Conservation (phyloP, 352 stramenopile species). For the Detonula confervacea region DNA sequence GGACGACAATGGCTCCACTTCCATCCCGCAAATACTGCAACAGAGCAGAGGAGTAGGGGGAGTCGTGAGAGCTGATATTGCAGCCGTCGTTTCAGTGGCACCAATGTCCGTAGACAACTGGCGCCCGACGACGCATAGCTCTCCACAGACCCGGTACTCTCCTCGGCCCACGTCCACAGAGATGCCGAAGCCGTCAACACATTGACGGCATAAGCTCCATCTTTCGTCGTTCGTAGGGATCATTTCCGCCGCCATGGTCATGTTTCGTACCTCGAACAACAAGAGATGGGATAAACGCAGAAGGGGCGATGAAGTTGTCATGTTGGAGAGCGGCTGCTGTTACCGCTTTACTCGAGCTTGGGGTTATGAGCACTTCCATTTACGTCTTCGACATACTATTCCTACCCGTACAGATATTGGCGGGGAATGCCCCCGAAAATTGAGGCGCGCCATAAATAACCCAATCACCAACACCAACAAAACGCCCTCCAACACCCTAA, state of each 20-base stretch:
- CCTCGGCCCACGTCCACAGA: constrained; percentile 14
- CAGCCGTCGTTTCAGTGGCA: neutral
- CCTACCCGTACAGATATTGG: neutral
- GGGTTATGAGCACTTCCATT: constrained; percentile 15
- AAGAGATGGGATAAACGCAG: constrained; percentile 2
- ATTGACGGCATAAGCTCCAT: constrained; percentile 27
- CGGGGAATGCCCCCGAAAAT: neutral
- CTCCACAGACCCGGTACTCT: constrained; percentile 22
- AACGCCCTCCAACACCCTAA: neutral
- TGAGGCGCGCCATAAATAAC: neutral
- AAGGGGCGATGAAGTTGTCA: no score
- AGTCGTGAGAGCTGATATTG: neutral
- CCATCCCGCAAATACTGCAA: constrained; percentile 30
- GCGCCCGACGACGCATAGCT: constrained; percentile 22
- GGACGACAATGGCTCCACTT: constrained; percentile 20
- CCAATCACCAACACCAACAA: no score
- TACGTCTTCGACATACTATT: constrained; percentile 24
- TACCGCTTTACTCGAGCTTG: constrained; percentile 30
- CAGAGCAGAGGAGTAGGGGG: constrained; percentile 10
- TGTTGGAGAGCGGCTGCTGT: no score
- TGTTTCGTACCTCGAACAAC: constrained; percentile 31
- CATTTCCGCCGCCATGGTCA: constrained; percentile 26
- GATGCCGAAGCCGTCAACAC: constrained; percentile 35
- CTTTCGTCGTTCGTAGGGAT: neutral
- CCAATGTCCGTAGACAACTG: neutral